Base-by-base conservation (phyloP, 148 eudicot species). In the Agrostemma githago region DNA sequence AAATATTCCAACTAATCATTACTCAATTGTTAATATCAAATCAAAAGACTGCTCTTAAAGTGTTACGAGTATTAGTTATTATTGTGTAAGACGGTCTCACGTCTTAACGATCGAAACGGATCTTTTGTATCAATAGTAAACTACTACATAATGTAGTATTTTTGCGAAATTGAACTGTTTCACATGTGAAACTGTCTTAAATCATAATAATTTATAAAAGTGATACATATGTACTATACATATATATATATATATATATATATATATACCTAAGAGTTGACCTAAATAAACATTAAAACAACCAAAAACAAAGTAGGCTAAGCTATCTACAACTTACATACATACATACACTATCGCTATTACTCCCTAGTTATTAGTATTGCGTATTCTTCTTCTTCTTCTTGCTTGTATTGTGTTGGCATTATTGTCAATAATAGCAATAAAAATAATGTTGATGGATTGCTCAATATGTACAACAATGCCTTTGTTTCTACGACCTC, bases 401-500 rank as follows among this genome's bases (percentile, higher is more conserved):
- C 43, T 1, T 70, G 1, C 34, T 26, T 26, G 34, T 26, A 26
- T 26, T 26, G 34, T 26, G 34, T 26, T 26, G 34, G 34, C 34
- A 26, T 26, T 26, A 26, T 26, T 26, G 1, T 26, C 34, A 26
- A 26, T 26, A 37, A 4, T 10, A 12, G 41, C 10, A 17, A 20
- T 5, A 4, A 19, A 51, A 14, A 7, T 7, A 40, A 8, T 3
- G 66, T 17, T 41, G 20, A 93, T 93, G 98, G 96, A 93, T 79
- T 93, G 98, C 64, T 89, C 90, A 37, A 86, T 93, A 4, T 93
- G 96, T 63, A 91, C 89, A 2, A 81, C 92, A 1, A 80, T 91
- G 89, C 96, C 96, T 1, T 88, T 83, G 62, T 84, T 88, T 57
- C 71, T 91, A 60, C 80, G 98, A 83, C 96, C 94, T 9, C 96